Conservation (phyloP, 345 rosid genomes). For the Syzygium grande region DNA sequence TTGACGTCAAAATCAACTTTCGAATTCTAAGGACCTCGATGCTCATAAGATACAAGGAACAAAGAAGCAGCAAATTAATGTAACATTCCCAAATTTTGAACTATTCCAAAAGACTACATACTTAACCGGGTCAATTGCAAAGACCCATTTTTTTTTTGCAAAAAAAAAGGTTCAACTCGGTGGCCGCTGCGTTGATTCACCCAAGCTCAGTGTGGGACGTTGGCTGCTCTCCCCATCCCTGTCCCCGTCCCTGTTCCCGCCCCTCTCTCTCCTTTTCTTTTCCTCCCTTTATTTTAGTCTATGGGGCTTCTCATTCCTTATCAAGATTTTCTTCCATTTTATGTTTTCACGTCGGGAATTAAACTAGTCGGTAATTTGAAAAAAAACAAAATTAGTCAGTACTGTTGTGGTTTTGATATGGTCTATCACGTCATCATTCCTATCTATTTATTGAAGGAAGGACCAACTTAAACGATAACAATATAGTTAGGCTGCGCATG, state of each 20-base stretch:
- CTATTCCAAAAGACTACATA: background rate
- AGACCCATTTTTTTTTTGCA: no score
- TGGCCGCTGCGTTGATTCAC: fast-evolving
- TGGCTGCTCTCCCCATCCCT: background rate
- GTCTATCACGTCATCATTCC: fast-evolving
- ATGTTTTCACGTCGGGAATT: no score
- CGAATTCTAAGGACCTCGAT: background rate
- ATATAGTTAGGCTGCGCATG: no score
- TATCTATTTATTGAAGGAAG: fast-evolving
- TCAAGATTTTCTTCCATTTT: background rate
- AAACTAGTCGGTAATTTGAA: no score
- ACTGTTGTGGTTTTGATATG: fast-evolving
- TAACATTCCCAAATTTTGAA: background rate
- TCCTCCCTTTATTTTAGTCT: no score
- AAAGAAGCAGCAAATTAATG: background rate
- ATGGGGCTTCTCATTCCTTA: background rate
- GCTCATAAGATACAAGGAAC: background rate
- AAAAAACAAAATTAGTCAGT: fast-evolving
- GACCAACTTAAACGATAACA: background rate
- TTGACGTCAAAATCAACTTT: background rate
- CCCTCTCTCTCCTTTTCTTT: background rate
- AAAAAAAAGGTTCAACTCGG: background rate
- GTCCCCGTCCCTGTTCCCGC: background rate
- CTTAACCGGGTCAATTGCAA: background rate
- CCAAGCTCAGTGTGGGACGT: background rate